These are phyloP conservation scores for Corchorus olitorius DNA, from an alignment of 345 rosid species.

Conservation along the genomic window DNA sequence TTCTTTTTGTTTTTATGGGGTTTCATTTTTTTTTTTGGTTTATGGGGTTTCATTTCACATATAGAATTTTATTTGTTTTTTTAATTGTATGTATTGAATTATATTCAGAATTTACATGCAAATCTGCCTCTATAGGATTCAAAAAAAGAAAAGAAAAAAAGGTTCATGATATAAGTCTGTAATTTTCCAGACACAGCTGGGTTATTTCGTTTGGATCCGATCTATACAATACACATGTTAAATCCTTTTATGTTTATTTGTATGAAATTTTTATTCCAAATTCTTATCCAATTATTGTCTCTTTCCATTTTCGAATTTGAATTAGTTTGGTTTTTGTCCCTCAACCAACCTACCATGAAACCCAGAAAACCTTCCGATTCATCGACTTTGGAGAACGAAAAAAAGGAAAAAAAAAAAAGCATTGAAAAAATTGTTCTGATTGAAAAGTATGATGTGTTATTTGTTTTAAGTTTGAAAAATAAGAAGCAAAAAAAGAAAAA, in stretches of 20 bases:
- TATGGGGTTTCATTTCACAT: too few relatives aligned
- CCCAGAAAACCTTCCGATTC: neutral
- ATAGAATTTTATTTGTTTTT: too few relatives aligned
- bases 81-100: constrained; percentile 10
- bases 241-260: neutral
- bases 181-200: constrained; percentile 4
- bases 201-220: constrained; percentile 5
- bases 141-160: neutral
- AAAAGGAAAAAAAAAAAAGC: neutral
- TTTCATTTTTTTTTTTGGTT: neutral
- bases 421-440: neutral
- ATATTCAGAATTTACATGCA: neutral
- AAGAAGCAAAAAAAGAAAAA: neutral
- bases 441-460: constrained; percentile 2
- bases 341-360: neutral
- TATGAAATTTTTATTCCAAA: neutral
- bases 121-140: neutral
- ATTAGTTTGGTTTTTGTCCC: neutral
- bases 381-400: neutral
- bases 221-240: neutral
- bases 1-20: neutral
- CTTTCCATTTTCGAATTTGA: neutral
- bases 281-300: constrained; percentile 5
- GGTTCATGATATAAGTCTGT: neutral
- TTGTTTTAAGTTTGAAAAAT: neutral